These are phyloP conservation scores for Opeltia flavorubescens DNA, from an alignment of 495 filamentous ascomycete genomes.

Conservation along the genomic window DNA sequence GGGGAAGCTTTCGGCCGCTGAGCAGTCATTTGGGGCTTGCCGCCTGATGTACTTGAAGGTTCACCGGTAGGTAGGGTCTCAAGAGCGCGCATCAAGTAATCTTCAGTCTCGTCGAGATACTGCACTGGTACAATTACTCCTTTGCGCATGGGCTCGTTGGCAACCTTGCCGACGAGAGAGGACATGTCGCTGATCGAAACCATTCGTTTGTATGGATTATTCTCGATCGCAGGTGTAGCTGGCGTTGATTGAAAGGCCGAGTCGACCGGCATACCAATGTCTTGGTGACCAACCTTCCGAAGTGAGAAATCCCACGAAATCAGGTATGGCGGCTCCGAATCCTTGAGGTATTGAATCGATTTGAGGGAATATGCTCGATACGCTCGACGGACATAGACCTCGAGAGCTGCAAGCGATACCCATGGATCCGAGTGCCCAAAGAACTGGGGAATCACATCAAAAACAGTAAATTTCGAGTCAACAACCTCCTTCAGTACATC, in stretches of 20 bases:
- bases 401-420: constrained; percentile 86
- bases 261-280: constrained; percentile 67
- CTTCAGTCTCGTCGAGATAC: constrained; percentile 88
- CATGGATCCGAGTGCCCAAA: constrained; percentile 88
- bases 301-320: constrained; percentile 93
- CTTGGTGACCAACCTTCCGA: constrained; percentile 77
- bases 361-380: constrained; percentile 91
- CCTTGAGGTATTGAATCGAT: constrained; percentile 70
- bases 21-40: constrained; percentile 59
- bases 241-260: constrained; percentile 71
- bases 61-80: constrained; percentile 56
- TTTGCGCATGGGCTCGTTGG: constrained; percentile 68
- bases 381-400: constrained; percentile 91
- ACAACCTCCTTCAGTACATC: constrained; percentile 90
- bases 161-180: constrained; percentile 53
- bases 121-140: constrained; percentile 88
- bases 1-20: constrained; percentile 31
- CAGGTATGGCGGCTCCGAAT: constrained; percentile 63
- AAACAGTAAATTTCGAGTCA: constrained; percentile 95
- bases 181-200: constrained; percentile 95
- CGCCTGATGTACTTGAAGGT: constrained; percentile 31
- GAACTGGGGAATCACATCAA: constrained; percentile 88
- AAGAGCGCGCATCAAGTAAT: constrained; percentile 64
- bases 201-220: constrained; percentile 60
- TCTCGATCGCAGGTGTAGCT: constrained; percentile 53